Percentiles rank a stretch among this genome's conserved stretches.
phyloP scores from a whole-genome alignment of 169 alveolate genomes.

The Babesia gibsoni region DNA sequence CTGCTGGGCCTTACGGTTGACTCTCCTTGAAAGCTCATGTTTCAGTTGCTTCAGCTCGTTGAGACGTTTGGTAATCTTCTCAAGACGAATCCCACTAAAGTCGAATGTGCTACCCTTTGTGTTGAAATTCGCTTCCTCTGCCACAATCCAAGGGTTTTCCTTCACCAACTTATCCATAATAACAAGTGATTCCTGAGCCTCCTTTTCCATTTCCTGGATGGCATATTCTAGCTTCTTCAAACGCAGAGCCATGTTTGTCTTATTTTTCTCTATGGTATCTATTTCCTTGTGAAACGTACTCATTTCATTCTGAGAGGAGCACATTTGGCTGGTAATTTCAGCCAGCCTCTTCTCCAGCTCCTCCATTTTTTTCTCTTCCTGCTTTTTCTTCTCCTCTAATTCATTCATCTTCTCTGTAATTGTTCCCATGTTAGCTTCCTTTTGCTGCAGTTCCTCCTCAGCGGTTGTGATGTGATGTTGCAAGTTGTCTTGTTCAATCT shows the following conservation, averaged over 20 bases:
- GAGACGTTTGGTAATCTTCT: conserved; percentile 70
- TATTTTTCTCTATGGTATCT: conserved; percentile 64
- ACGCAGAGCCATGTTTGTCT: conserved; percentile 62
- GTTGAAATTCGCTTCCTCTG: conserved; percentile 66
- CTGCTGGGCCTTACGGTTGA: conserved; percentile 91
- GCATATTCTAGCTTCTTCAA: conserved; percentile 66
- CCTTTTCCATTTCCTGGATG: conserved; percentile 59
- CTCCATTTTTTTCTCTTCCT: conserved; percentile 35
- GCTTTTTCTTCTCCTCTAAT: conserved; percentile 30
- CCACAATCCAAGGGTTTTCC: conserved; percentile 68
- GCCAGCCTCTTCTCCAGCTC: conserved; percentile 47
- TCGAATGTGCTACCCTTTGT: conserved; percentile 69
- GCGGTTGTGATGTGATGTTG: conserved; percentile 62
- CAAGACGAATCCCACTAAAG: conserved; percentile 70
- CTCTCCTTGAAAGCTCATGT: conserved; percentile 79
- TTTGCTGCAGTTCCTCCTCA: conserved; percentile 58
- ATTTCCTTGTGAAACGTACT: conserved; percentile 61
- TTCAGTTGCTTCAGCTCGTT: conserved; percentile 79
- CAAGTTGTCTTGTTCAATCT: conserved; percentile 58
- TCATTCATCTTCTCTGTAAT: conserved; percentile 45
- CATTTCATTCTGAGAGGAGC: conserved; percentile 57
- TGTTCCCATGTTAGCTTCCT: conserved; percentile 45
- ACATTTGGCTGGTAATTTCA: conserved; percentile 42
- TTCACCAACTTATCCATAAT: conserved; percentile 36
- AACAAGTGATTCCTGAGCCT: conserved; percentile 47